These are phyloP conservation scores for Mucor saturninus DNA, from an alignment of 371 early-diverging fungal species.

Conservation along the genomic window DNA sequence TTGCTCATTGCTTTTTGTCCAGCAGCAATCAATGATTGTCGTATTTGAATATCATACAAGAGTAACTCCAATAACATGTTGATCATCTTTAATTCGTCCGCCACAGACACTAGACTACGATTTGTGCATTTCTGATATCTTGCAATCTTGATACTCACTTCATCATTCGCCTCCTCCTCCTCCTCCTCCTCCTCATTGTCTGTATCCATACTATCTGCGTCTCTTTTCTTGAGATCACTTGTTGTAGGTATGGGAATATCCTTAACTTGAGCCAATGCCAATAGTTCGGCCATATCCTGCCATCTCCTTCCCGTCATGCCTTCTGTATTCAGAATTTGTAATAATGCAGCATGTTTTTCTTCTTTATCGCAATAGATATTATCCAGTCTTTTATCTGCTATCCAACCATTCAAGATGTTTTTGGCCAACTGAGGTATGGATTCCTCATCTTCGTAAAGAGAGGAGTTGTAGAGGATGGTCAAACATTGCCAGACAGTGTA, in stretches of 20 bases:
- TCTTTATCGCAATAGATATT: constrained; percentile 10
- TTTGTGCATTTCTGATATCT: constrained; percentile 14
- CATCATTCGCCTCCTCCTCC: not conserved
- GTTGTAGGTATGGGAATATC: constrained; percentile 31
- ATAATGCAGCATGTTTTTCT: constrained; percentile 20
- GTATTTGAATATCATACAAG: constrained; percentile 22
- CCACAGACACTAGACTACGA: constrained; percentile 13
- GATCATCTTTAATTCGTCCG: constrained; percentile 28
- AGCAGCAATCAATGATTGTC: constrained; percentile 17
- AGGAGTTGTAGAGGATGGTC: constrained; percentile 3
- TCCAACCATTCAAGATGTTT: constrained; percentile 24
- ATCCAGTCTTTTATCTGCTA: constrained; percentile 22
- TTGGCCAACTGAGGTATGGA: constrained; percentile 13
- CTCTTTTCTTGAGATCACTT: not conserved
- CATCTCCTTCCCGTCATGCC: constrained; percentile 39
- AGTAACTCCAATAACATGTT: constrained; percentile 31
- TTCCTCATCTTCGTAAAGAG: constrained; percentile 6
- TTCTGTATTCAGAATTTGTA: constrained; percentile 20
- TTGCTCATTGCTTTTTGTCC: constrained; percentile 7
- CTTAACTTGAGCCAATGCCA: constrained; percentile 20
- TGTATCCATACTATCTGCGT: constrained; percentile 3
- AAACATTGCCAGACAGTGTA: constrained; percentile 28
- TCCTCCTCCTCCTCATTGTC: constrained; percentile 18
- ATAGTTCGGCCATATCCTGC: constrained; percentile 35
- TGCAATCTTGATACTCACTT: not conserved